These are phyloP conservation scores for Hypericum perforatum DNA, from an alignment of 345 rosid genomes.

Conservation along the genomic window DNA sequence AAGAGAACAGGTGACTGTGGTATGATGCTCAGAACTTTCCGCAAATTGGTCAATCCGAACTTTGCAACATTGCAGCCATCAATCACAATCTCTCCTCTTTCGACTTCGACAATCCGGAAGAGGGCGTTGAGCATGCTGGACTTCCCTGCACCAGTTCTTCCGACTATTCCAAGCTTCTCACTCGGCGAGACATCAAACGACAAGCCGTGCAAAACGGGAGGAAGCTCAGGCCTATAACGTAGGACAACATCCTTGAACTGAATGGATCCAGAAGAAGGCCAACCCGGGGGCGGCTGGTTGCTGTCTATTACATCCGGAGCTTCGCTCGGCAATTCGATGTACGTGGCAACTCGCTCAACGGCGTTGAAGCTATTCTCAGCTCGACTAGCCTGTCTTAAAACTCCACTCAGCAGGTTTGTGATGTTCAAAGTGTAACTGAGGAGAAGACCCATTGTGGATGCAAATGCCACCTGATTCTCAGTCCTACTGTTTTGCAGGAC, in stretches of 20 bases:
- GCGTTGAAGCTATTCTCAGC: slow-evolving; percentile 12
- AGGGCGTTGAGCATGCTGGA: slow-evolving; percentile 4
- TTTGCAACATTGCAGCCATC: slow-evolving; percentile 1
- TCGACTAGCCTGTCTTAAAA: slow-evolving; percentile 7
- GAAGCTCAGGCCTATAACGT: too few species aligned
- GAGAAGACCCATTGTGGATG: slow-evolving; percentile 9
- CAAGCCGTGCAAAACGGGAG: too few species aligned
- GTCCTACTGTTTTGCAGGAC: slow-evolving; percentile 21
- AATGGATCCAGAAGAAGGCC: too few species aligned
- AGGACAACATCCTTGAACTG: too few species aligned
- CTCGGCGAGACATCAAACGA: not conserved
- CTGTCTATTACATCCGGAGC: too few species aligned
- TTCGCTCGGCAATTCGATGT: too few species aligned
- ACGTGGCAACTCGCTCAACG: slow-evolving; percentile 6
- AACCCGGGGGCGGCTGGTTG: too few species aligned
- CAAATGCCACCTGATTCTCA: slow-evolving; percentile 20
- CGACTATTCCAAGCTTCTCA: slow-evolving; percentile 1
- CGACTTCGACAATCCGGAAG: slow-evolving; percentile 1
- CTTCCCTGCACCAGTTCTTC: slow-evolving; percentile 5
- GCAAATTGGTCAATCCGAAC: not conserved
- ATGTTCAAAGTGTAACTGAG: slow-evolving; percentile 10
- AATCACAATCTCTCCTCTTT: not conserved
- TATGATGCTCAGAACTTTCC: slow-evolving; percentile 2
- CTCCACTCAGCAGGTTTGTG: slow-evolving; percentile 4
- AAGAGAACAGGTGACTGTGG: slow-evolving; percentile 2